phyloP scores from a whole-genome alignment of 768 basidiomycete genomes.

The Cubamyces sp. region DNA sequence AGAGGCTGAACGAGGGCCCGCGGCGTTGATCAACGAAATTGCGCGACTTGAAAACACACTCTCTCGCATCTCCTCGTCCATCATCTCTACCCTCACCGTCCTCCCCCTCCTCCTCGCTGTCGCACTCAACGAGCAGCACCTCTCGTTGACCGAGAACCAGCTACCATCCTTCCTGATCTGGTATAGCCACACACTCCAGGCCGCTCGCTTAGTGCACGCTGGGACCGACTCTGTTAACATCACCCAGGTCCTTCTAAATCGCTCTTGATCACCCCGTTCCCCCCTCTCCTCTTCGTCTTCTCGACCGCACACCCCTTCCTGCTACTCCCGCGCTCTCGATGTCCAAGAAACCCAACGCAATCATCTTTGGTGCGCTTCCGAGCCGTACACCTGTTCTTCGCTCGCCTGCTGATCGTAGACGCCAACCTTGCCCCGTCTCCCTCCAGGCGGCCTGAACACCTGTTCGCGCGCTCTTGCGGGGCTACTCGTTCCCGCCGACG shows the following conservation, averaged over 20 bases:
- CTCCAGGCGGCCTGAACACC: constrained; percentile 78
- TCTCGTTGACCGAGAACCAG: constrained; percentile 9
- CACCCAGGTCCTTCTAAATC: constrained; percentile 30
- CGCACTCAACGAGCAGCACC: constrained; percentile 9
- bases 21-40: constrained; percentile 17
- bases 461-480: constrained; percentile 73
- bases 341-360: constrained; percentile 61
- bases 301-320: constrained; percentile 16
- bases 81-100: constrained; percentile 9
- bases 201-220: constrained; percentile 18
- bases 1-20: constrained; percentile 13
- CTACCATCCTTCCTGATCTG: constrained; percentile 18
- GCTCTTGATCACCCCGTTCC: constrained; percentile 26
- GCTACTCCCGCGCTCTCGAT: constrained; percentile 32
- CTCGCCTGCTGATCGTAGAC: constrained; percentile 18
- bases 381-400: constrained; percentile 8
- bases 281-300: constrained; percentile 33
- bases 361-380: constrained; percentile 70
- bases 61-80: constrained; percentile 6
- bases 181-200: constrained; percentile 18
- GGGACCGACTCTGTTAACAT: constrained; percentile 18
- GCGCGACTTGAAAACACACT: constrained; percentile 4
- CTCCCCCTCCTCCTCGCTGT: constrained; percentile 5
- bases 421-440: constrained; percentile 18
- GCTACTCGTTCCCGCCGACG: constrained; percentile 67